Evolutionary conservation across 2,329 filamentous ascomycete species (phyloP), one percentile per base, ranked within the genome.

Genomic region (Rutstroemia sp.): DNA sequence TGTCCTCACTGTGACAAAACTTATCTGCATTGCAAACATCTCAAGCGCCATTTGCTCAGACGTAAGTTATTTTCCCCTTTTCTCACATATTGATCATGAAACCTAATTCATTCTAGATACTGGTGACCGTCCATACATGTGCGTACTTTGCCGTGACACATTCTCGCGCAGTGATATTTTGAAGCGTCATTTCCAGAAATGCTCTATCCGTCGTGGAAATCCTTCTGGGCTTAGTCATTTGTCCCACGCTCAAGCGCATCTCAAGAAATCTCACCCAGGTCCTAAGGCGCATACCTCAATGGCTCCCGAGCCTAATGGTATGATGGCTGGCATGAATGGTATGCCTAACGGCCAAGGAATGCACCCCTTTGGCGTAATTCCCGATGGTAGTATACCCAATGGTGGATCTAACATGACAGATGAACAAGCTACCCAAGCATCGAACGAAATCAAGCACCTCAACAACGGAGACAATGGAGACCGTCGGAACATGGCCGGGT

Each of bases 101-200:
- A 30, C 57, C 65, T 69, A 64, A 69, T 61, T 27, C 48, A 16
- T 55, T 50, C 37, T 67, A 96, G 92, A 99, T 77, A 97, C 94
- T 60, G 94, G 94, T 68, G 92, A 97, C 73, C 89, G 94, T 64
- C 94, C 94, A 57, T 99, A 99, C 77, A 95, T 95, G 84, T 99
- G 94, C 75, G 89, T 95, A 63, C 80, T 99, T 51, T 99, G 94
- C 79, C 91, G 94, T 72, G 94, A 97, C 73, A 97, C 92, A 37
- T 99, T 99, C 75, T 96, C 90, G 49, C 87, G 94, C 72, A 96
- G 91, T 79, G 94, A 99, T 71, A 97, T 99, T 63, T 77, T 99
- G 68, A 99, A 99, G 79, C 89, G 94, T 63, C 94, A 99, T 76
- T 99, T 97, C 75, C 92, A 96, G 73, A 99, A 99, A 78, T 99